Percentiles rank a stretch among this genome's conserved stretches.
These are phyloP conservation scores for Rhizopus delemar DNA, from an alignment of 371 early-diverging fungal species.

Conservation along the genomic window DNA sequence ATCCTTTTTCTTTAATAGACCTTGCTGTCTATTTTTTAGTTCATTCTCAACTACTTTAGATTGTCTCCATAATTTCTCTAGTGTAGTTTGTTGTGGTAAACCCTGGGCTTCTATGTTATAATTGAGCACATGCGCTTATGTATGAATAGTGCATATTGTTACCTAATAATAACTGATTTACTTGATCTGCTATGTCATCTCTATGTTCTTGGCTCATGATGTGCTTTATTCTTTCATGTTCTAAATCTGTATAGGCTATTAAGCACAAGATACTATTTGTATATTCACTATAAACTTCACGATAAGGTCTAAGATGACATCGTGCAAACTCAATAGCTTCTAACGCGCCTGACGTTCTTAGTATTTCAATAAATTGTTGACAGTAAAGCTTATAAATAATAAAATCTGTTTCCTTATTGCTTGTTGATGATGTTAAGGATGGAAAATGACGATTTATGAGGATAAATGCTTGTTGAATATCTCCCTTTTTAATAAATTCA, in stretches of 20 bases:
- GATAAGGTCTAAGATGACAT: slow-evolving; percentile 12
- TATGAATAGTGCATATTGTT: background rate
- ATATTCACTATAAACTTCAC: slow-evolving; percentile 13
- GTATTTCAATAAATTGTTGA: slow-evolving; percentile 25
- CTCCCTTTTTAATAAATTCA: slow-evolving; percentile 15
- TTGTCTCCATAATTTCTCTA: slow-evolving; percentile 30
- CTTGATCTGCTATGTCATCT: slow-evolving; percentile 22
- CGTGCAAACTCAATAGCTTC: slow-evolving; percentile 29
- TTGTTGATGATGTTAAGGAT: background rate
- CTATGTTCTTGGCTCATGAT: slow-evolving; percentile 18
- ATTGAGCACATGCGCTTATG: background rate
- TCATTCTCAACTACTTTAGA: slow-evolving; percentile 14
- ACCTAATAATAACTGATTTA: slow-evolving; percentile 28
- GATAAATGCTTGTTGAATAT: slow-evolving; percentile 19
- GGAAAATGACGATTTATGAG: slow-evolving; percentile 20
- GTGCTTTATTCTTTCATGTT: slow-evolving; percentile 5
- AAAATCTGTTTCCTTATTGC: slow-evolving; percentile 3
- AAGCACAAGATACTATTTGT: slow-evolving; percentile 14
- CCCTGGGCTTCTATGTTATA: slow-evolving; percentile 13
- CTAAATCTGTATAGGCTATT: slow-evolving; percentile 19
- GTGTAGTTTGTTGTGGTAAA: slow-evolving; percentile 13
- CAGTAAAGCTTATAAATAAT: slow-evolving; percentile 24
- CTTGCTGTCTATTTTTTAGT: slow-evolving; percentile 16
- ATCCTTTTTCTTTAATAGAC: slow-evolving; percentile 3
- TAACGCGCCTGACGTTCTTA: slow-evolving; percentile 14